These are phyloP conservation scores for Paracoccidioides brasiliensis DNA, from an alignment of 2,329 filamentous ascomycete species.

Conservation along the genomic window DNA sequence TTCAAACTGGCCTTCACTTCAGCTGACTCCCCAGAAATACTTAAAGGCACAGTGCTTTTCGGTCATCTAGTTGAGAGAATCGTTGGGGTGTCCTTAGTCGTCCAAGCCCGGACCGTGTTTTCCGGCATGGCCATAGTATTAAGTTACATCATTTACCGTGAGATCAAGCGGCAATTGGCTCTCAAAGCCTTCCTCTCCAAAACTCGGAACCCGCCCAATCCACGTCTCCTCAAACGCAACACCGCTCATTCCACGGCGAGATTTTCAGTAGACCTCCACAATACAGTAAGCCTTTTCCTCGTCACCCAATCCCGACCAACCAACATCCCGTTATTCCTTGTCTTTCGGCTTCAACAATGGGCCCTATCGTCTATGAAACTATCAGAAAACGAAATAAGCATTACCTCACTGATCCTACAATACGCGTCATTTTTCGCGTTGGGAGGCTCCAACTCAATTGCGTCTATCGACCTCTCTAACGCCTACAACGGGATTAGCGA, in stretches of 20 bases:
- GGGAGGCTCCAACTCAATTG: conserved; percentile 87
- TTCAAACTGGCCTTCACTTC: conserved; percentile 88
- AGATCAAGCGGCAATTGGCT: conserved; percentile 4
- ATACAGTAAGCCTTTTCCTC: conserved; percentile 63
- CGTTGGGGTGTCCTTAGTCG: conserved; percentile 32
- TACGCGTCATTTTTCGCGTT: conserved; percentile 78
- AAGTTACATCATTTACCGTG: conserved; percentile 14
- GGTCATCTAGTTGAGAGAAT: conserved; percentile 25
- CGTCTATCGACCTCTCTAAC: conserved; percentile 84
- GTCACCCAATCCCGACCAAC: conserved; percentile 75
- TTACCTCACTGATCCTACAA: conserved; percentile 62
- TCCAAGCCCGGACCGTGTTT: conserved; percentile 41
- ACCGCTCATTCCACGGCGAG: conserved; percentile 2
- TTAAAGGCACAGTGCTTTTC: conserved; percentile 31
- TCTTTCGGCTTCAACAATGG: conserved; percentile 54
- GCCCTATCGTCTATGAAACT: conserved; percentile 33
- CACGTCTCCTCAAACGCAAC: not conserved
- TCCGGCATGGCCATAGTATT: conserved; percentile 29
- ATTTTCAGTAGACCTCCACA: conserved; percentile 39
- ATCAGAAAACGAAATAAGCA: conserved; percentile 46
- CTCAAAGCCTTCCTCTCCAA: not conserved
- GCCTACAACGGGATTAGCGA: conserved; percentile 82
- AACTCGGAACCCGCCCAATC: not conserved
- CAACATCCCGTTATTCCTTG: conserved; percentile 72
- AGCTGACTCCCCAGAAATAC: conserved; percentile 75